These are phyloP conservation scores for Pouteria campechiana DNA, from an alignment of 179 eudicot genomes.

Conservation along the genomic window DNA sequence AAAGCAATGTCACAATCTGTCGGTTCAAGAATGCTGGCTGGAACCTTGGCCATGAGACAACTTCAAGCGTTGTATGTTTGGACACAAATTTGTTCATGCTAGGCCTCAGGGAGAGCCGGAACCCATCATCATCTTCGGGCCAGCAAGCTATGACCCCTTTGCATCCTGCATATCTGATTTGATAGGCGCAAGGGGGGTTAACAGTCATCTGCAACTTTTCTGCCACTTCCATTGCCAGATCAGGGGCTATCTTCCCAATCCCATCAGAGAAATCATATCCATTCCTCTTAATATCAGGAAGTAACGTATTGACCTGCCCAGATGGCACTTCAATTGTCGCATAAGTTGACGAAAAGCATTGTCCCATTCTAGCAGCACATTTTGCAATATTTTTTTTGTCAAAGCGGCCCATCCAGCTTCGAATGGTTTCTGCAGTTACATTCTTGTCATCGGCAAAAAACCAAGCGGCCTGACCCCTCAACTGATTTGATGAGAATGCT, in stretches of 20 bases:
- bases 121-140: constrained; percentile 40
- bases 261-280: constrained; percentile 79
- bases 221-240: constrained; percentile 75
- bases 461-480: constrained; percentile 93
- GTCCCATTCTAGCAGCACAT: constrained; percentile 97
- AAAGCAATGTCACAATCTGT: constrained; percentile 72
- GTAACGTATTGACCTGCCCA: constrained; percentile 22
- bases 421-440: constrained; percentile 18
- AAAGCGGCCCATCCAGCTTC: constrained; percentile 80
- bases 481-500: constrained; percentile 81
- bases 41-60: constrained; percentile 83
- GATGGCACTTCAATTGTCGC: constrained; percentile 67
- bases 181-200: constrained; percentile 73
- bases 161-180: constrained; percentile 80
- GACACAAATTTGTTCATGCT: constrained; percentile 85
- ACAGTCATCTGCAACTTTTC: constrained; percentile 38
- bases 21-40: constrained; percentile 81
- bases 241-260: constrained; percentile 68
- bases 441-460: constrained; percentile 64
- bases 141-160: constrained; percentile 89
- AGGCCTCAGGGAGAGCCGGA: constrained; percentile 42
- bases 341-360: constrained; percentile 86
- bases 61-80: constrained; percentile 48
- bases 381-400: constrained; percentile 50
- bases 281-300: constrained; percentile 54